Percentiles rank a stretch among this genome's conserved stretches.
Evolutionary conservation across 2,329 filamentous ascomycete genomes (phyloP).

Genomic region (Alternaria postmessia): DNA sequence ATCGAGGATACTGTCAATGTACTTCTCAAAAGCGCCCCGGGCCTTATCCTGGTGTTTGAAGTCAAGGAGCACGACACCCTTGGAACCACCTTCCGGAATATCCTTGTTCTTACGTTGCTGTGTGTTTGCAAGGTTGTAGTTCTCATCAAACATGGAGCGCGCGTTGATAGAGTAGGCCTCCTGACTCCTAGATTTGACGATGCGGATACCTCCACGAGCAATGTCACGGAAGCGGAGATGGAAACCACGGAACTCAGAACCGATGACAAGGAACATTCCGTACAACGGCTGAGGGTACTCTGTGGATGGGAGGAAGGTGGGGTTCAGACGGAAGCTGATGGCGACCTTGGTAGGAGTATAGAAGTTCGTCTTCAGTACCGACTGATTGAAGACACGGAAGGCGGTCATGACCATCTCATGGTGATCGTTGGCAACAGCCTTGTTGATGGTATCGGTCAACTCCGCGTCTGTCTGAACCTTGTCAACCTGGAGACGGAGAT

Average conservation of each 20-base stretch:
- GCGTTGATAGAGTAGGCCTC: slow-evolving; percentile 97
- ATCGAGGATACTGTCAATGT: slow-evolving; percentile 98
- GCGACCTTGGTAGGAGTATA: slow-evolving; percentile 99
- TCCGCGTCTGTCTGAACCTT: slow-evolving; percentile 60
- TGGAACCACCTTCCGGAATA: slow-evolving; percentile 96
- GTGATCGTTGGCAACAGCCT: slow-evolving; percentile 75
- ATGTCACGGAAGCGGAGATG: slow-evolving; percentile 98
- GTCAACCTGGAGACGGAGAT: slow-evolving; percentile 70
- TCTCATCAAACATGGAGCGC: slow-evolving; percentile 95
- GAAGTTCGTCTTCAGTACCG: slow-evolving; percentile 95
- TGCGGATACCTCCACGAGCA: slow-evolving; percentile 94
- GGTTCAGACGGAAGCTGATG: slow-evolving; percentile 92
- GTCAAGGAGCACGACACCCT: slow-evolving; percentile 95
- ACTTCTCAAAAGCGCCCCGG: slow-evolving; percentile 95
- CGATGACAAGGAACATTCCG: slow-evolving; percentile 98
- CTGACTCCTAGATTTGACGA: slow-evolving; percentile 96
- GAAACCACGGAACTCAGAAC: slow-evolving; percentile 95
- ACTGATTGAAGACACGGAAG: slow-evolving; percentile 93
- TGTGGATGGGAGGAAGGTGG: slow-evolving; percentile 83
- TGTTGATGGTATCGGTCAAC: slow-evolving; percentile 51
- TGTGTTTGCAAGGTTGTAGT: slow-evolving; percentile 97
- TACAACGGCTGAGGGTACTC: slow-evolving; percentile 95
- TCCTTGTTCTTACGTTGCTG: slow-evolving; percentile 99
- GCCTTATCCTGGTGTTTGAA: slow-evolving; percentile 93
- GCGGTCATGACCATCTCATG: slow-evolving; percentile 98